Percentiles rank a stretch among this genome's conserved stretches.
These are phyloP conservation scores for Scutellaria galericulata DNA, from an alignment of 257 asterid genomes.

Conservation along the genomic window DNA sequence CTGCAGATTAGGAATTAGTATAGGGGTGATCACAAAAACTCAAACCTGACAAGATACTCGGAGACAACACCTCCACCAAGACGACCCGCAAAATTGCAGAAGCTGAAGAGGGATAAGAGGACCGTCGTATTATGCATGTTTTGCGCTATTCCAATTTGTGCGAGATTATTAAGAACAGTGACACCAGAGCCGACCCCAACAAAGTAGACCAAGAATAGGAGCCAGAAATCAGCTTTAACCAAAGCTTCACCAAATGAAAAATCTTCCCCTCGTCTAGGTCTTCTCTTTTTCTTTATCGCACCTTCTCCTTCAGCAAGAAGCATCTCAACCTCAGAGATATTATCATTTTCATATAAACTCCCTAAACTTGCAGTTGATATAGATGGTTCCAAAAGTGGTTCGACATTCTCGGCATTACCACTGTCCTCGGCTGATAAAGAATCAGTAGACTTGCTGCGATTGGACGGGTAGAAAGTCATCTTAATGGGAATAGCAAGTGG, in stretches of 20 bases:
- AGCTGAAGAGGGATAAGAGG: constrained; percentile 68
- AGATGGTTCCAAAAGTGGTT: constrained; percentile 52
- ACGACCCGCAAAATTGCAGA: constrained; percentile 73
- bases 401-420: constrained; percentile 32
- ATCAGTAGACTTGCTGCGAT: constrained; percentile 34
- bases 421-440: constrained; percentile 19
- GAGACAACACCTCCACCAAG: constrained; percentile 83
- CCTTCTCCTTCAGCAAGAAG: constrained; percentile 75
- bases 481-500: constrained; percentile 73
- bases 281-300: constrained; percentile 55
- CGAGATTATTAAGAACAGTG: constrained; percentile 77
- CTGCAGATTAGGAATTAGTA: neutral
- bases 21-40: neutral
- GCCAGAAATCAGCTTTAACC: constrained; percentile 83
- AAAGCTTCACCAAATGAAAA: constrained; percentile 64
- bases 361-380: constrained; percentile 46
- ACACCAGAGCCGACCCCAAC: constrained; percentile 79
- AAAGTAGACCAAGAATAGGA: constrained; percentile 64
- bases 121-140: constrained; percentile 56
- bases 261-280: constrained; percentile 77
- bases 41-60: constrained; percentile 64
- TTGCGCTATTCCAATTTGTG: constrained; percentile 72
- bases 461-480: constrained; percentile 66
- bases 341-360: constrained; percentile 44
- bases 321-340: constrained; percentile 51